Conservation (phyloP, 2,329 filamentous ascomycete species). For the Fusarium albosuccineum region DNA sequence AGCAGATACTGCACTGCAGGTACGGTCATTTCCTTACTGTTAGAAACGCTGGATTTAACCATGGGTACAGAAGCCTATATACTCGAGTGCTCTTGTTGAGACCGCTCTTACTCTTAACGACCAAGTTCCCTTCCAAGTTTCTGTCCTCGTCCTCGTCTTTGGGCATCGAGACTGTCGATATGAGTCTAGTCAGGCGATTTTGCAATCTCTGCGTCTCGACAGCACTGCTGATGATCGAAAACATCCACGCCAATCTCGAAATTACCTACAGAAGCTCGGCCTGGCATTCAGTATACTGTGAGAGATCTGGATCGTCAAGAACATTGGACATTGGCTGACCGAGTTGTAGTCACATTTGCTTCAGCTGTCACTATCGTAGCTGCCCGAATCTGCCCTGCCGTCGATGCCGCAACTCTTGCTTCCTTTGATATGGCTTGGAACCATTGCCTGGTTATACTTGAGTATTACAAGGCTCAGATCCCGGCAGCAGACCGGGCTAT, state of each 20-base stretch:
- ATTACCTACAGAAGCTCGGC: not conserved
- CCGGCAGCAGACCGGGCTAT: not conserved
- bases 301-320: not conserved
- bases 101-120: not conserved
- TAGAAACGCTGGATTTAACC: not conserved
- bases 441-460: not conserved
- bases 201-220: not conserved
- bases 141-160: not conserved
- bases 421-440: not conserved
- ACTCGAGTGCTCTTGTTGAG: not conserved
- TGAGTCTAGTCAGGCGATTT: not conserved
- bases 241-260: not conserved
- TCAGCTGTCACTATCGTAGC: not conserved
- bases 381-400: not conserved
- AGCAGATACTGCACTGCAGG: slow-evolving; percentile 1
- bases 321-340: not conserved
- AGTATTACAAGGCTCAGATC: slow-evolving; percentile 1
- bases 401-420: not conserved
- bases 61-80: not conserved
- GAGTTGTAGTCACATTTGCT: not conserved
- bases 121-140: not conserved
- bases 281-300: slow-evolving; percentile 2
- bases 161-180: not conserved
- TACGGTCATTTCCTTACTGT: not conserved
- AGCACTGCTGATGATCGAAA: not conserved